These are phyloP conservation scores for Phyllachora maydis DNA, from an alignment of 2,329 filamentous ascomycete genomes.

Conservation along the genomic window DNA sequence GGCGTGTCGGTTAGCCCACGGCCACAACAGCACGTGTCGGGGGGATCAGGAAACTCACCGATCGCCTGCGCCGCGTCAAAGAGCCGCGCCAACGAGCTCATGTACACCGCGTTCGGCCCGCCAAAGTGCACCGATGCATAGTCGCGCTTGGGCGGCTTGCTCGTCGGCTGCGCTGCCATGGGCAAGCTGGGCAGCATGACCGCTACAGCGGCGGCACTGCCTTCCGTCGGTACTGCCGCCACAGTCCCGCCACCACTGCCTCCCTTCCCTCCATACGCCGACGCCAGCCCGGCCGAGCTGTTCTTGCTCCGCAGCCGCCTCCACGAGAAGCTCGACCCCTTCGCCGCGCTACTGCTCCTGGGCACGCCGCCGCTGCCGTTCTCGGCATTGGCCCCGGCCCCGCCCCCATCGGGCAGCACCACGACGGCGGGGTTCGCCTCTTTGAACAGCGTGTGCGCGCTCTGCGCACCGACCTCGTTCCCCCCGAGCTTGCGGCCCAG, in stretches of 20 bases:
- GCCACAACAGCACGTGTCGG: slow-evolving; percentile 1
- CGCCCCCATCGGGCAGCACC: too few relatives aligned
- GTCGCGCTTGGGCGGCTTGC: slow-evolving; percentile 52
- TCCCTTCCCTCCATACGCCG: slow-evolving; percentile 25
- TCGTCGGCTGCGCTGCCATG: slow-evolving; percentile 48
- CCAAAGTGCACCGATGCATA: slow-evolving; percentile 47
- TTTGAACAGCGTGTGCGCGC: slow-evolving; percentile 54
- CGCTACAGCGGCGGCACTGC: slow-evolving; percentile 33
- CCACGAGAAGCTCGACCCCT: slow-evolving; percentile 71
- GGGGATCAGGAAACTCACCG: slow-evolving; percentile 41
- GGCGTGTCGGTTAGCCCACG: slow-evolving; percentile 10
- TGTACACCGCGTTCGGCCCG: slow-evolving; percentile 77
- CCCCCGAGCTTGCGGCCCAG: slow-evolving; percentile 74
- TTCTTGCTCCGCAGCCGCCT: slow-evolving; percentile 78
- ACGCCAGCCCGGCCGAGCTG: slow-evolving; percentile 41
- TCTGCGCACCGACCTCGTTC: slow-evolving; percentile 75
- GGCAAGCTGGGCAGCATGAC: slow-evolving; percentile 52
- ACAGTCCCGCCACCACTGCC: slow-evolving; percentile 13
- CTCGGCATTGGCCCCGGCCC: too few relatives aligned
- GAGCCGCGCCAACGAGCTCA: slow-evolving; percentile 70
- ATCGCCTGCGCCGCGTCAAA: slow-evolving; percentile 88
- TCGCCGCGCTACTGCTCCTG: slow-evolving; percentile 41
- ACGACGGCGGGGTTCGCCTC: too few relatives aligned
- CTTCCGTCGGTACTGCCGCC: slow-evolving; percentile 12
- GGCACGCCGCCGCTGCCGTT: slow-evolving; percentile 24